A percentile compares a stretch with the other conserved stretches of the same genome.
Evolutionary conservation across 805 yeast genomes (phyloP).

Genomic region (Zygosaccharomyces bisporus): DNA sequence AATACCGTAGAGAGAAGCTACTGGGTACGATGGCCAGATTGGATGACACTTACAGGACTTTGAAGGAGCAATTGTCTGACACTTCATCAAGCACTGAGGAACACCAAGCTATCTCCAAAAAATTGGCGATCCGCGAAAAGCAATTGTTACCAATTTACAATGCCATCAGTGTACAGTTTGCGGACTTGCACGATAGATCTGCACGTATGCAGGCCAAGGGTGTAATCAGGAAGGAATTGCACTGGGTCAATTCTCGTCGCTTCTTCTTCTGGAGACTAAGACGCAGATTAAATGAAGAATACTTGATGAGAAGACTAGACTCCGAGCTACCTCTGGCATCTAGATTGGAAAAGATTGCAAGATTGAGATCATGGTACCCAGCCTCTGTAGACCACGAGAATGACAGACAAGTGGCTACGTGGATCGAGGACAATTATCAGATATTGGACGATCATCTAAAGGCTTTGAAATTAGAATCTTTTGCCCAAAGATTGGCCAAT

Average conservation of each 20-base stretch:
- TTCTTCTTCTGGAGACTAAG: conserved; percentile 98
- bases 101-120: conserved; percentile 57
- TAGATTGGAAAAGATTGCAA: conserved; percentile 78
- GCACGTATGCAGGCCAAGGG: conserved; percentile 97
- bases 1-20: conserved; percentile 90
- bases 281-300: conserved; percentile 91
- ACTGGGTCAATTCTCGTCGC: conserved; percentile 87
- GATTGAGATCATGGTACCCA: conserved; percentile 86
- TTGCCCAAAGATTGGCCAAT: conserved; percentile 60
- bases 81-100: conserved; percentile 57
- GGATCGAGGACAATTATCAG: conserved; percentile 78
- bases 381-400: conserved; percentile 60
- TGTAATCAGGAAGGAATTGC: conserved; percentile 75
- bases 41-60: conserved; percentile 67
- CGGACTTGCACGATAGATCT: conserved; percentile 95
- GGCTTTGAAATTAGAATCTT: conserved; percentile 61
- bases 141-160: conserved; percentile 79
- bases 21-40: conserved; percentile 87
- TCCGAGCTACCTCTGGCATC: conserved; percentile 56
- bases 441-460: conserved; percentile 57
- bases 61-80: conserved; percentile 58
- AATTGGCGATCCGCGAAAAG: conserved; percentile 75
- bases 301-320: conserved; percentile 69
- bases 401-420: conserved; percentile 74
- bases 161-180: conserved; percentile 92